Base-by-base conservation (phyloP, 352 stramenopile genomes). In the Pythium phragmiticola region DNA sequence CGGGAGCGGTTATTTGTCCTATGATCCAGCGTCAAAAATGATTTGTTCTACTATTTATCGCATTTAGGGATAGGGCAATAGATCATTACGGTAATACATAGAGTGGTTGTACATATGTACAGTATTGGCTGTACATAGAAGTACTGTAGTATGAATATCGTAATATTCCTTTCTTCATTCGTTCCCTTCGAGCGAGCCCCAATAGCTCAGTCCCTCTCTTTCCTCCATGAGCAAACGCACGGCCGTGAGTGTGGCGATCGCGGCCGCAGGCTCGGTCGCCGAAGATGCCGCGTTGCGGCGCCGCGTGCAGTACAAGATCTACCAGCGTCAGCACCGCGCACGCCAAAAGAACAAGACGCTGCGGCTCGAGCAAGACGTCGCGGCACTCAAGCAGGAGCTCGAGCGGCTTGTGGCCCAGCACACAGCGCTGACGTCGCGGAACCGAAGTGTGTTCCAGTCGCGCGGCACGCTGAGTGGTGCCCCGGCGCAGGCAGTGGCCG, bases 261-360 rank as follows among this genome's bases (percentile, higher is more conserved):
- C 30, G 8, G 36, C 50, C 45, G 45, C 45, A 4, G 45, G 45
- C 19, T 28, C 21, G 1, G 23, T 21, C 2, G 45, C 21, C 45
- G 45, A 51, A 7, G 45, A 51, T 6, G 45, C 45, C 17, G 43
- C 57, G 16, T 19, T 23, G 9, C 34, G 46, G 2, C 61, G 79
- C 17, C 74, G 79, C 2, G 68, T 76, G 50, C 82, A 90, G 64
- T 87, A 87, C 68, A 81, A 80, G 30, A 75, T 76, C 59, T 80
- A 88, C 54, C 80, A 91, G 57, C 78, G 74, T 0, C 78, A 69
- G 33, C 80, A 85, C 52, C 77, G 80, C 26, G 78, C 75, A 7
- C 45, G 45, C 45, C 45, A 51, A 13, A 51, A 51, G 45, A 51
- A 51, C 42, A 83, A 87, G 59, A 77, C 84, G 55, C 85, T 46